Base-by-base conservation (phyloP, 1,284 basidiomycete genomes). In the Abortiporus biennis region DNA sequence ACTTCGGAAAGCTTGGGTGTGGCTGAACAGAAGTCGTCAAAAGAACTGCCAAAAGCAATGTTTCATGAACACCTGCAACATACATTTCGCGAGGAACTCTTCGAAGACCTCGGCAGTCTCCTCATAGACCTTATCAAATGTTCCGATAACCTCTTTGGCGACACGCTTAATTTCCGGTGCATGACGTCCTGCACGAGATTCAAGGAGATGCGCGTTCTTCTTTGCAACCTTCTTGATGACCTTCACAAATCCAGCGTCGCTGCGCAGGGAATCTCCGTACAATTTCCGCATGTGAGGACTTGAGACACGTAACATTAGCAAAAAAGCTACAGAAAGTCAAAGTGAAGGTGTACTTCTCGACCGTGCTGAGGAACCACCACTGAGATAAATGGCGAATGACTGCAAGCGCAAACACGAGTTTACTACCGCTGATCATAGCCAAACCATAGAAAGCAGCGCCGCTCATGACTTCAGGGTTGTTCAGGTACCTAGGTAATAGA, bases 271-370 rank as follows among this genome's bases (percentile, higher is more conserved):
- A 54, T 93, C 82, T 12, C 95, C 95, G 61, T 98, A 99, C 13
- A 98, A 71, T 57, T 91, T 92, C 51, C 79, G 80, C 95, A 99
- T 99, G 64, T 99, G 95, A 16, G 96, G 96, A 49, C 93, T 95
- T 46, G 46, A 43, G 31, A 42, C 15, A 43, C 45, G 23, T 32
- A 42, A 17, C 19, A 24, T 19, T 22, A 42, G 12, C 33, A 48
- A 38, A 22, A 30, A 12, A 30, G 24, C 36, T 20, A 29, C 30
- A 36, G 5, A 23, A 17, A 16, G 13, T 32, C 20, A 17, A n/a
- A 45, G 38, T 22, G n/a, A 35, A 11, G 24, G 49, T 85, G 50
- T 51, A 94, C 92, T 86, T 84, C 61, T 96, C 93, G 16, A 95
- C 92, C 42, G 67, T 75, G 48, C 78, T 80, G 31, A 95, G 71